Evolutionary conservation across 345 rosid species (phyloP).

Genomic region (Eutrema heterophyllum): DNA sequence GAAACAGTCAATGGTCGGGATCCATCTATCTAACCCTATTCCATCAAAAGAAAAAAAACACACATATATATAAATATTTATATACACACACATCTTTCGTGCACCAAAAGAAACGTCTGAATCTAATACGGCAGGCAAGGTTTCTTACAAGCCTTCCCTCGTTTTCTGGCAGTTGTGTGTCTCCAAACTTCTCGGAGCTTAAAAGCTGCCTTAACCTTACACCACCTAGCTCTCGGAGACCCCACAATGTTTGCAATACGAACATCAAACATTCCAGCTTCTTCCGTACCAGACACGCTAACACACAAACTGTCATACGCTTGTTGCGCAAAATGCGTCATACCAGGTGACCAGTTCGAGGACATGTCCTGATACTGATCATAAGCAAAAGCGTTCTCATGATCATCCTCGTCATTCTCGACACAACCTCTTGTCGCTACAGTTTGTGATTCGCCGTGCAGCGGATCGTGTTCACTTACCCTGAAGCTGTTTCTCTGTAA

Average conservation of each 20-base stretch:
- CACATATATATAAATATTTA: background rate
- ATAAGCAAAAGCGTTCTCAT: constrained; percentile 19
- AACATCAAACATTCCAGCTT: constrained; percentile 23
- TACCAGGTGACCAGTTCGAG: constrained; percentile 34
- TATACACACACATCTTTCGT: background rate
- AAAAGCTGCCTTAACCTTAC: constrained; percentile 63
- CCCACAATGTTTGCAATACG: constrained; percentile 19
- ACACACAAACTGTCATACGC: constrained; percentile 15
- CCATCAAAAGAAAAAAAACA: background rate
- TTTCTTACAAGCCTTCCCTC: constrained; percentile 6
- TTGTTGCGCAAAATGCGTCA: constrained; percentile 31
- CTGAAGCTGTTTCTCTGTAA: constrained; percentile 13
- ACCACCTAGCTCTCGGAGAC: constrained; percentile 56
- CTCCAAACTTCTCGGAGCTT: constrained; percentile 33
- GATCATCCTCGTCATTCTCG: background rate
- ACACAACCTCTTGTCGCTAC: background rate
- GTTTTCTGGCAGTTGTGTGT: constrained; percentile 12
- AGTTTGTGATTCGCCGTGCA: background rate
- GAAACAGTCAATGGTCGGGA: constrained; percentile 15
- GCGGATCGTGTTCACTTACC: background rate
- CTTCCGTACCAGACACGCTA: constrained; percentile 27
- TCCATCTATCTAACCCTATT: constrained; percentile 12
- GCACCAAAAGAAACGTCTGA: background rate
- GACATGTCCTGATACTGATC: constrained; percentile 3
- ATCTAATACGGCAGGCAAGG: background rate